Conservation (phyloP, 768 basidiomycete species). For the Lentinula sp. region DNA sequence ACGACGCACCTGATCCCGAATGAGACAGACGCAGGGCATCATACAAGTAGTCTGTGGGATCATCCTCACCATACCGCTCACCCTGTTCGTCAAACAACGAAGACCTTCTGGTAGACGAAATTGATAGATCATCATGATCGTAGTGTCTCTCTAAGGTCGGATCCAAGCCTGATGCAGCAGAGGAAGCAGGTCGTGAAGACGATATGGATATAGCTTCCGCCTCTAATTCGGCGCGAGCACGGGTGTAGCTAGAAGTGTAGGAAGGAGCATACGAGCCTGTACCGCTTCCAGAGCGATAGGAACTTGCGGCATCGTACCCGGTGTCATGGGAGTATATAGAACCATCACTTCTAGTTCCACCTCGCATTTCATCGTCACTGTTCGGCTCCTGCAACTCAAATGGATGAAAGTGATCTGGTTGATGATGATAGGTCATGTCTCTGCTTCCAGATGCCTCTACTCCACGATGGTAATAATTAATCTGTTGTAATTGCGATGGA, state of each 20-base stretch:
- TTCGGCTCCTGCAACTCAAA: background rate
- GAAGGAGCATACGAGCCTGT: background rate
- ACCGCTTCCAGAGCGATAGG: background rate
- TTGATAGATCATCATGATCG: background rate
- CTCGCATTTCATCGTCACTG: background rate
- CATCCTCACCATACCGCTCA: background rate
- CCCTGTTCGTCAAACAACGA: background rate
- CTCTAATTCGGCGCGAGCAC: background rate
- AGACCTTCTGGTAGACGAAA: background rate
- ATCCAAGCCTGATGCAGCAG: background rate
- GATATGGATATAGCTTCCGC: background rate
- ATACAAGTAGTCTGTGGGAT: background rate
- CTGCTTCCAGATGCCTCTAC: background rate
- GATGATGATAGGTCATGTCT: background rate
- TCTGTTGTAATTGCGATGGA: slow-evolving; percentile 1
- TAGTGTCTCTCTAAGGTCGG: background rate
- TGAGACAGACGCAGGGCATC: background rate
- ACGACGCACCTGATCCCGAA: background rate
- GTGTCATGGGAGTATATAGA: background rate
- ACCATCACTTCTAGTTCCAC: background rate
- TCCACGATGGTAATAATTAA: slow-evolving; percentile 4
- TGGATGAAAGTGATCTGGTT: background rate
- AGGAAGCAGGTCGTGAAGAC: background rate
- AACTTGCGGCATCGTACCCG: slow-evolving; percentile 1
- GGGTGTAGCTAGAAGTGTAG: background rate